Evolutionary conservation across 192 early-diverging fungal genomes (phyloP).

Genomic region (Coemansia sp.): DNA sequence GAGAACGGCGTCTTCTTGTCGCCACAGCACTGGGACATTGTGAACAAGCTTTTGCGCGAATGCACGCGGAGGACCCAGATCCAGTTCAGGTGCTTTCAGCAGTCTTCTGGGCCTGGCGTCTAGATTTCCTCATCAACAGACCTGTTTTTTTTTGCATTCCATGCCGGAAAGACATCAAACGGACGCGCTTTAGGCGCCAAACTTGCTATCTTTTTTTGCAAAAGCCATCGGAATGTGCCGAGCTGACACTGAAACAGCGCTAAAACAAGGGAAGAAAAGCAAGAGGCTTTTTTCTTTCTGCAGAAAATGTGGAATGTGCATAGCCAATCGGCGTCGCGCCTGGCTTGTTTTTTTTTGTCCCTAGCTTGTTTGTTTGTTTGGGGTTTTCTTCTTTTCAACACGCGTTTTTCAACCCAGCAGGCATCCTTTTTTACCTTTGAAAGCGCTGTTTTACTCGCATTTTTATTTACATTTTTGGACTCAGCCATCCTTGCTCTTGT

Average conservation of each 20-base stretch:
- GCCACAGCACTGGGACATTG: conserved; percentile 46
- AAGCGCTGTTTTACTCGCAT: too few species aligned
- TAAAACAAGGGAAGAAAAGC: too few species aligned
- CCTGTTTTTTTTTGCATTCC: not conserved
- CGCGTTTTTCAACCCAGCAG: not conserved
- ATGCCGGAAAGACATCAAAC: not conserved
- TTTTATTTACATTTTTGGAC: too few species aligned
- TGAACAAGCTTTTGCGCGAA: conserved; percentile 56
- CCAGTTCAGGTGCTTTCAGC: conserved; percentile 69
- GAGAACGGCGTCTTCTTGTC: conserved; percentile 31
- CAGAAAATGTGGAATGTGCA: not conserved
- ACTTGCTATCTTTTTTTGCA: not conserved
- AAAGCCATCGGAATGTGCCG: not conserved
- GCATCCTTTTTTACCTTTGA: not conserved
- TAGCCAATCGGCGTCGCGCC: conserved; percentile 1
- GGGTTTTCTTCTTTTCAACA: not conserved
- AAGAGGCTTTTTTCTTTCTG: conserved; percentile 3
- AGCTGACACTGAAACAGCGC: not conserved
- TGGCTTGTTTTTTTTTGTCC: not conserved
- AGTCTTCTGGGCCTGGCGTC: not conserved
- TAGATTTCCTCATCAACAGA: not conserved
- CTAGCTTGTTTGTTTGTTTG: not conserved
- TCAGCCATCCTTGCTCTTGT: too few species aligned
- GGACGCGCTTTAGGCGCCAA: not conserved
- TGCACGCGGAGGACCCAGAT: conserved; percentile 64